A percentile compares a stretch with the other conserved stretches of the same genome.
Evolutionary conservation across 805 yeast species (phyloP).

Genomic region (Kazachstania bromeliacearum): DNA sequence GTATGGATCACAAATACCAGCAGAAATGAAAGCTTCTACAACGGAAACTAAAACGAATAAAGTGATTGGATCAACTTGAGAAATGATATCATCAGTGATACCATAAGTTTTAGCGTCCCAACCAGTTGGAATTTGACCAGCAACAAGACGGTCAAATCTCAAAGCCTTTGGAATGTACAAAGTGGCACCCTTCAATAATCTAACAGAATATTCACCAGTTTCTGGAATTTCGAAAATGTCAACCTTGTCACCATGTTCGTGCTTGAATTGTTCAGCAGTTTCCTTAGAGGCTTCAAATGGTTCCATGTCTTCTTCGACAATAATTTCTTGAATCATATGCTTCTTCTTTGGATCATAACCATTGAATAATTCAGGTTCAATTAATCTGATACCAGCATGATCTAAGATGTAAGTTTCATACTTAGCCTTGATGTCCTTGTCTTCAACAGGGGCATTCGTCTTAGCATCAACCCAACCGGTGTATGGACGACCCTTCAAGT

Average conservation of each 20-base stretch:
- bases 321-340: constrained; percentile 88
- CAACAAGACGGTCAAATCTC: constrained; percentile 58
- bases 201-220: constrained; percentile 86
- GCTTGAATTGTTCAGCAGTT: constrained; percentile 83
- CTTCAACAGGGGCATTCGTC: constrained; percentile 87
- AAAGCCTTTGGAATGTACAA: constrained; percentile 77
- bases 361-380: constrained; percentile 88
- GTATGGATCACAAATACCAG: constrained; percentile 97
- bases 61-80: constrained; percentile 95
- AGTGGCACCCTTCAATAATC: constrained; percentile 85
- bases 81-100: constrained; percentile 82
- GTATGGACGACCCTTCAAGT: constrained; percentile 54
- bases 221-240: constrained; percentile 84
- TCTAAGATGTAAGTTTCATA: constrained; percentile 83
- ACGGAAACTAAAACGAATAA: constrained; percentile 88
- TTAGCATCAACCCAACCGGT: constrained; percentile 97
- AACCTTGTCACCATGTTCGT: constrained; percentile 87
- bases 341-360: constrained; percentile 95
- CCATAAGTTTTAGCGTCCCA: constrained; percentile 96
- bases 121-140: constrained; percentile 91
- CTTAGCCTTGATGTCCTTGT: constrained; percentile 82
- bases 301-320: constrained; percentile 92
- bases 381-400: constrained; percentile 93
- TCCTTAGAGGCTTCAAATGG: constrained; percentile 92
- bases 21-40: constrained; percentile 83